Percentiles rank a stretch among this genome's conserved stretches.
Evolutionary conservation across 1,284 basidiomycete genomes (phyloP).

Genomic region (Calocybe gambosa): DNA sequence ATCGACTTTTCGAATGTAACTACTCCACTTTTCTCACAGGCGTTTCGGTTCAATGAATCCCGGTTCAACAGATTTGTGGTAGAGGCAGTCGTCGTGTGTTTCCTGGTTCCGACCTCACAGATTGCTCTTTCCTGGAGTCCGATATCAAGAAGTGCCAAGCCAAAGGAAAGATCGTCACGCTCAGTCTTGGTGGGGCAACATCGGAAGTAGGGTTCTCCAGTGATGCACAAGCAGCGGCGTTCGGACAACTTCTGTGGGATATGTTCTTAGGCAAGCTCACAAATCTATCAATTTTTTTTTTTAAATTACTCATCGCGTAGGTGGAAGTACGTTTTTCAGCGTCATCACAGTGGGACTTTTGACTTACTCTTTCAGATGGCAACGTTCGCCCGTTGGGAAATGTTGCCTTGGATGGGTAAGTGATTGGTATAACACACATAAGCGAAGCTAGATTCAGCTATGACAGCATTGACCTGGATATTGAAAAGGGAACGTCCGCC

Average conservation of each 20-base stretch:
- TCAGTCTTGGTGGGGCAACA: constrained; percentile 55
- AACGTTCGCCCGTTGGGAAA: constrained; percentile 47
- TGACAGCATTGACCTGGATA: constrained; percentile 55
- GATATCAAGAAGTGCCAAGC: constrained; percentile 53
- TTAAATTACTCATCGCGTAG: constrained; percentile 16
- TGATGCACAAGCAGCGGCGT: constrained; percentile 40
- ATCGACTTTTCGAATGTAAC: constrained; percentile 53
- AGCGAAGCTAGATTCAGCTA: neutral
- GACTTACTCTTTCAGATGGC: constrained; percentile 18
- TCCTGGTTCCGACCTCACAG: constrained; percentile 44
- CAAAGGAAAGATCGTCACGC: constrained; percentile 55
- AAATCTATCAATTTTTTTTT: neutral
- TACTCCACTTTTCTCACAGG: neutral
- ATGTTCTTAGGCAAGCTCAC: constrained; percentile 42
- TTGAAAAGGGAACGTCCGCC: constrained; percentile 44
- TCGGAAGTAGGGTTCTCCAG: constrained; percentile 43
- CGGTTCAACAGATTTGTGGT: constrained; percentile 38
- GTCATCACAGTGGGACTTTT: neutral
- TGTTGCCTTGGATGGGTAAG: constrained; percentile 58
- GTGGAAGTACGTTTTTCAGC: constrained; percentile 23
- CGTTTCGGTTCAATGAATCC: neutral
- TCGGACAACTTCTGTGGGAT: constrained; percentile 54
- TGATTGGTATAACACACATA: neutral
- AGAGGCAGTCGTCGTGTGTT: constrained; percentile 33
- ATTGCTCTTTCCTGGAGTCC: constrained; percentile 46